Conservation (phyloP, 441 rosid genomes). For the Erodium texanum region DNA sequence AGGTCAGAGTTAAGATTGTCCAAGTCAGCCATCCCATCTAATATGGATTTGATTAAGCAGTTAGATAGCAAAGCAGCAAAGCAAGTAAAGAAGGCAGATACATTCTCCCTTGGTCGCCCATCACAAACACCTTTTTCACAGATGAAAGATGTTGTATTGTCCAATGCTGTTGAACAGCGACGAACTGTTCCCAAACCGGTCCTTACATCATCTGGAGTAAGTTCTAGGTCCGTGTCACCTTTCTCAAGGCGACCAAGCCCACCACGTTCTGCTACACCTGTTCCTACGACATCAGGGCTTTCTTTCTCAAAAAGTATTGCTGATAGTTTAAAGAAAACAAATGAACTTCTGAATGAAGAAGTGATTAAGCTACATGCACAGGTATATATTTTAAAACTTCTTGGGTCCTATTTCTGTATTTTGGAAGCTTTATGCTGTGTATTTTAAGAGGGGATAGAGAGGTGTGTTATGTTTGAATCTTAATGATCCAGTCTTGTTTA, state of each 20-base stretch:
- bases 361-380: slow-evolving; percentile 72
- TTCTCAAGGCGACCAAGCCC: slow-evolving; percentile 94
- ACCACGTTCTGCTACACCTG: slow-evolving; percentile 90
- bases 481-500: slow-evolving; percentile 25
- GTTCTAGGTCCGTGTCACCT: slow-evolving; percentile 94
- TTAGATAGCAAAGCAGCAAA: slow-evolving; percentile 89
- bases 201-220: slow-evolving; percentile 67
- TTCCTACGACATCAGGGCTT: slow-evolving; percentile 76
- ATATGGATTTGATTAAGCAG: slow-evolving; percentile 89
- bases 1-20: slow-evolving; percentile 74
- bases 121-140: slow-evolving; percentile 66
- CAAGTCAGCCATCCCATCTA: slow-evolving; percentile 59
- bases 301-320: slow-evolving; percentile 67
- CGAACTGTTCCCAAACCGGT: slow-evolving; percentile 61
- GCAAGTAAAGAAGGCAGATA: slow-evolving; percentile 75
- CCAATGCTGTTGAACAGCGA: slow-evolving; percentile 54
- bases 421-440: background rate
- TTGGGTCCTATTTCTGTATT: background rate
- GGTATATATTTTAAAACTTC: slow-evolving; percentile 33
- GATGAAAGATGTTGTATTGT: slow-evolving; percentile 68
- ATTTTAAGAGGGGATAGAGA: background rate
- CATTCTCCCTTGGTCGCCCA: slow-evolving; percentile 64
- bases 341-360: slow-evolving; percentile 87
- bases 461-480: background rate
- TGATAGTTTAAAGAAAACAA: slow-evolving; percentile 90